Evolutionary conservation across 768 basidiomycete genomes (phyloP), one percentile per base, ranked within the genome.

Genomic region (Suillus bovinus): DNA sequence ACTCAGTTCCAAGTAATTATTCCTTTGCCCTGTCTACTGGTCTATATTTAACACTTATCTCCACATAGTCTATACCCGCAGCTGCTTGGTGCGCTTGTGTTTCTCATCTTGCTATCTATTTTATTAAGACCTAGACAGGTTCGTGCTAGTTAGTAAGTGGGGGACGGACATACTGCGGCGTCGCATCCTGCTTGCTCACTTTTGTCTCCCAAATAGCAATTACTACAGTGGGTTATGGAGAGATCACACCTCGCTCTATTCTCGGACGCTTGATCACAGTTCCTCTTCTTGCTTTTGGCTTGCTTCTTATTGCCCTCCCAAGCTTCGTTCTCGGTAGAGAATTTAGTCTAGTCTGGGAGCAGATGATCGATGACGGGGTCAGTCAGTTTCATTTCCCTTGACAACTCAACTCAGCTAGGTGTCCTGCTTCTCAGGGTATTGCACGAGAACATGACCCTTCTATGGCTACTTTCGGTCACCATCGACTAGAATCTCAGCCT

Each of bases 311-410:
- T 70, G 95, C 94, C 0, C 81, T 96, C 5, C 94, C 94, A 8
- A 90, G 87, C 69, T 96, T 97, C 70, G 94, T 97, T 1, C 85
- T 97, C 16, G 94, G 94, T 0, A 79, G 94, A 41, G 94, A 97
- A 71, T 97, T 97, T 72, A 93, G 92, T 63, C 78, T 88, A 14
- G 91, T 95, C 1, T 97, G 94, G 90, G 93, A 95, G 61, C 82
- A 81, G 34, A 93, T 95, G 91, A 81, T 81, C 0, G 76, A 71
- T 22, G 73, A 80, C 55, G 76, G 80, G 50, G 84, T 81, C 47
- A n/a, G 80, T 63, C 46, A 44, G 31, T 42, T 42, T 58, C 24
- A 8, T 24, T 22, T 5, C 16, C n/a, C n/a, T 34, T 22, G 1
- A 4, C 20, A 29, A 16, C 14, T 10, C 14, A 29, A 16, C 14